These are phyloP conservation scores for Lasiosphaeria miniovina DNA, from an alignment of 495 filamentous ascomycete genomes.

Conservation along the genomic window DNA sequence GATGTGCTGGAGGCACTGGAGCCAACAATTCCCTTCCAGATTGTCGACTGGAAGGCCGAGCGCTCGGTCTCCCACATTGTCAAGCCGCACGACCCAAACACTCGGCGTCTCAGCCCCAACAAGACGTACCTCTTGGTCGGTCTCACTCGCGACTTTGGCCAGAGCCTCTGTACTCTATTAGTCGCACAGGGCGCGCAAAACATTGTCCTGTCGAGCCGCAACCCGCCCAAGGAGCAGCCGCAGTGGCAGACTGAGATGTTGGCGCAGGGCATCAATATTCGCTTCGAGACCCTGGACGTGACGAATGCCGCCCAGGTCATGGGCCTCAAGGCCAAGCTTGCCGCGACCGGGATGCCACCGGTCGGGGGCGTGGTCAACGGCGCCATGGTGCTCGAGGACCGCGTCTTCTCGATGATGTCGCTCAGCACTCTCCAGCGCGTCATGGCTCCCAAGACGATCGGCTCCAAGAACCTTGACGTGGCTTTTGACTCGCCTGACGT, in stretches of 20 bases:
- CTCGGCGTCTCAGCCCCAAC: constrained; percentile 29
- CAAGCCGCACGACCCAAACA: constrained; percentile 14
- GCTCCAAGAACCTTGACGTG: constrained; percentile 39
- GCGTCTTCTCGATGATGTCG: constrained; percentile 47
- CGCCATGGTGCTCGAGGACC: constrained; percentile 54
- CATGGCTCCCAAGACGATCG: constrained; percentile 44
- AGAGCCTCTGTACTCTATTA: constrained; percentile 58
- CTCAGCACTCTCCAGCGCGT: constrained; percentile 37
- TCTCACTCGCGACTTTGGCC: constrained; percentile 55
- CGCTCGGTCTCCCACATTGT: constrained; percentile 20
- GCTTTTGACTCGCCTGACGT: constrained; percentile 32
- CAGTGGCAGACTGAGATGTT: constrained; percentile 44
- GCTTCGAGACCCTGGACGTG: constrained; percentile 37
- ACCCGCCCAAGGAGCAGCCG: constrained; percentile 33
- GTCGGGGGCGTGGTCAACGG: constrained; percentile 51
- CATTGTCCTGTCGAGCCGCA: constrained; percentile 56
- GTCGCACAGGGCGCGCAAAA: constrained; percentile 50
- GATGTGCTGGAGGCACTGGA: constrained; percentile 19
- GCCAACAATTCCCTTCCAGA: constrained; percentile 17
- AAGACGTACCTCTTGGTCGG: constrained; percentile 59
- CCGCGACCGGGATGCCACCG: constrained; percentile 28
- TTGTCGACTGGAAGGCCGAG: constrained; percentile 41
- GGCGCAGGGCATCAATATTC: constrained; percentile 27
- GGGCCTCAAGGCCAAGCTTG: constrained; percentile 28
- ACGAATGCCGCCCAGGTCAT: constrained; percentile 28